Evolutionary conservation across 2,329 filamentous ascomycete genomes (phyloP), one percentile per base, ranked within the genome.

Genomic region (Cryphonectria japonica): DNA sequence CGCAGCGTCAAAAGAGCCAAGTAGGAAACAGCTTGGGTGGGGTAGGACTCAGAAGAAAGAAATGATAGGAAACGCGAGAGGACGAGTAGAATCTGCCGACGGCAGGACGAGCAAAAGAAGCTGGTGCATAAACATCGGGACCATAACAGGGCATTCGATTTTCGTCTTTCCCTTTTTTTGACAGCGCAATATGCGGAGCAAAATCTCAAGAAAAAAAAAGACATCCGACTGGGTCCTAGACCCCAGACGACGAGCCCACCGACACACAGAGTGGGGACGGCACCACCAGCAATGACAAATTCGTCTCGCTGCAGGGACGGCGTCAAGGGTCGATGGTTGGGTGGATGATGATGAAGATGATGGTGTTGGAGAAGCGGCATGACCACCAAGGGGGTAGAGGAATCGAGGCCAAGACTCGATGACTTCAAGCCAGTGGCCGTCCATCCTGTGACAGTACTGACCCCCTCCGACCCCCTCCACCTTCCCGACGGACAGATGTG

Each of bases 161-260:
- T 50, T 46, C 6, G 4, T 43, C 16, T 6, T 16, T 19, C 34
- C 32, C 32, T 9, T 32, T 19, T 32, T 59, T 59, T 59, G 11
- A 29, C 26, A 19, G 54, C 74, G 76, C 74, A 74, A 76, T 72
- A 60, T 74, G 73, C 75, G 77, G 77, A 74, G 76, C 73, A 73
- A 72, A 11, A 73, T 66, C 71, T 62, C 65, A 57, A 5, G 13
- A 57, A 14, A 63, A 13, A 29, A n/a, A 41, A 50, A 14, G 22
- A 29, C 26, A 14, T 16, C 16, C 62, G 34, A 32, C 52, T 46
- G 54, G 54, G 7, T 19, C 54, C 54, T 59, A 32, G 54, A 59
- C 29, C 54, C 26, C 32, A 26, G 39, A 32, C 14, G 39, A 29
- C 46, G 14, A 57, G 26, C 59, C 54, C 64, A 67, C 70, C 65